phyloP scores from a whole-genome alignment of 2,329 filamentous ascomycete genomes.

The Tricladium varicosporioides region DNA sequence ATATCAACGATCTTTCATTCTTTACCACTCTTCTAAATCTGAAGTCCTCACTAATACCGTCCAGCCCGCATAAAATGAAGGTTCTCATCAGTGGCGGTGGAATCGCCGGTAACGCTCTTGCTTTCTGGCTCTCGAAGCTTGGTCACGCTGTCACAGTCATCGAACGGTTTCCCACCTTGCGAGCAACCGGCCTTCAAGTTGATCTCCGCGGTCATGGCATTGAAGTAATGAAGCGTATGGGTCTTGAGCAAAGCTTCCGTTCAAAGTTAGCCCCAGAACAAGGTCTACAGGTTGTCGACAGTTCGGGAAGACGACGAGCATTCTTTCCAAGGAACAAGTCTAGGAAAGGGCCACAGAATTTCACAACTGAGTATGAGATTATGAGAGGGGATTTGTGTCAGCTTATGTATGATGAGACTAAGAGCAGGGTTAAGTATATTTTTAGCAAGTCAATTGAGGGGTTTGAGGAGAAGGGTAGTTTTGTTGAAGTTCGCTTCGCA shows the following conservation, averaged over 20 bases:
- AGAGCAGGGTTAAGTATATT: constrained; percentile 29
- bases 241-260: constrained; percentile 44
- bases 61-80: constrained; percentile 21
- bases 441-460: constrained; percentile 32
- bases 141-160: constrained; percentile 40
- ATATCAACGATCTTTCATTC: no score
- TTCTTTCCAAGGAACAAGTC: constrained; percentile 38
- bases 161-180: constrained; percentile 41
- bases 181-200: constrained; percentile 49
- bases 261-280: constrained; percentile 44
- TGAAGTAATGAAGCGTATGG: constrained; percentile 50
- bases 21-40: no score
- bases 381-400: constrained; percentile 42
- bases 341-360: constrained; percentile 27
- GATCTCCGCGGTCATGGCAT: constrained; percentile 53
- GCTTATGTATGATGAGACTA: constrained; percentile 39
- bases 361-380: constrained; percentile 47
- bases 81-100: constrained; percentile 38
- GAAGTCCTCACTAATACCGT: neutral
- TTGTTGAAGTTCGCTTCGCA: constrained; percentile 32
- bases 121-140: constrained; percentile 47
- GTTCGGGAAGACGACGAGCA: constrained; percentile 37
- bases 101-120: constrained; percentile 42
- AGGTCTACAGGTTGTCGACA: constrained; percentile 45
- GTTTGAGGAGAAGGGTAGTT: constrained; percentile 24